These are phyloP conservation scores for Candida peoriensis DNA, from an alignment of 805 yeast species.

Conservation along the genomic window DNA sequence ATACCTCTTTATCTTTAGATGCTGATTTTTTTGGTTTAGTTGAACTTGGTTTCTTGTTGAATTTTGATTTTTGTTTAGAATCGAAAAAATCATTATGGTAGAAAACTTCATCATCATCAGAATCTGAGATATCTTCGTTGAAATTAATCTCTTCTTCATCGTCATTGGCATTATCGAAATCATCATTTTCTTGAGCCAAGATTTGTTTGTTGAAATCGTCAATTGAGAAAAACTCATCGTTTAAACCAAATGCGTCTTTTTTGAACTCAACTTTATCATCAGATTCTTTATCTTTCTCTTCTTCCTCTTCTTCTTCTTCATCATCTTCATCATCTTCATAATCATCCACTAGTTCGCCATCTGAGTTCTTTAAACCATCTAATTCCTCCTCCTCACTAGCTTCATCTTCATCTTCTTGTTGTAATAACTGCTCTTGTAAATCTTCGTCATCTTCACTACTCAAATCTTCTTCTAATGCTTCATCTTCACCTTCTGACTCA, in stretches of 20 bases:
- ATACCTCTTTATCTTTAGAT: conserved; percentile 24
- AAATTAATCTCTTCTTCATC: conserved; percentile 48
- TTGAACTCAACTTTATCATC: conserved; percentile 39
- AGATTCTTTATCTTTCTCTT: conserved; percentile 25
- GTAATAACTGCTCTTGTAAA: conserved; percentile 11
- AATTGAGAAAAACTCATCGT: conserved; percentile 79
- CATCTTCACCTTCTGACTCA: conserved; percentile 15
- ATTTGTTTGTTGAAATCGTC: conserved; percentile 78
- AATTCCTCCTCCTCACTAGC: conserved; percentile 1
- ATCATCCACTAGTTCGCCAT: conserved; percentile 22
- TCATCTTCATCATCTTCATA: conserved; percentile 15
- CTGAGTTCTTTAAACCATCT: conserved; percentile 8
- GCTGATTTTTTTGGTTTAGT: conserved; percentile 1
- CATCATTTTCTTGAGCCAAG: conserved; percentile 52
- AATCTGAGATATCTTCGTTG: conserved; percentile 47
- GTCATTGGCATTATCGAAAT: conserved; percentile 28
- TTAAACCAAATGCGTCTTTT: conserved; percentile 60
- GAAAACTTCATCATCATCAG: conserved; percentile 40
- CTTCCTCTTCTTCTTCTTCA: conserved; percentile 19
- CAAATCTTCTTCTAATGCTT: too few species aligned
- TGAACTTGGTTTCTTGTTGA: conserved; percentile 7
- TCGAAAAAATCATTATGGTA: conserved; percentile 56
- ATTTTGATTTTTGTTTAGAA: conserved; percentile 11
- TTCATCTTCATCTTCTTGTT: not conserved
- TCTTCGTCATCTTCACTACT: conserved; percentile 17